phyloP scores from a whole-genome alignment of 306 rosid species.

The Dicorynia guianensis region DNA sequence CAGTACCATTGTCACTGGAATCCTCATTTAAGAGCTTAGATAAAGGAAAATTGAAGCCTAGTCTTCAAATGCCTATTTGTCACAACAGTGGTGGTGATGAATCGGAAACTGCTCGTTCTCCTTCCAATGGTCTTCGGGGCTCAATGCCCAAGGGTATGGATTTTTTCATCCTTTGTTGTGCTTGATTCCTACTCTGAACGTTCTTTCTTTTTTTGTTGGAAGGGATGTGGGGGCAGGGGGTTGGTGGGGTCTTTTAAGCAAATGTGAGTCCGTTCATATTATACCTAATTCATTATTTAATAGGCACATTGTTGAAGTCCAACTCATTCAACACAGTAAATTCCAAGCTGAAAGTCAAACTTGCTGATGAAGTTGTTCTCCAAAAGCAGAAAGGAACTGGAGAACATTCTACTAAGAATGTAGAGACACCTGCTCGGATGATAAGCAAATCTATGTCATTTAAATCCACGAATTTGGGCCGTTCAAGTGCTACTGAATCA shows the following conservation, averaged over 20 bases:
- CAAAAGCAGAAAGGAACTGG: constrained; percentile 65
- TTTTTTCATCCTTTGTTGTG: constrained; percentile 25
- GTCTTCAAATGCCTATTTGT: constrained; percentile 52
- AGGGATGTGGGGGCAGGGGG: too few species aligned
- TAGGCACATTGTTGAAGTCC: constrained; percentile 78
- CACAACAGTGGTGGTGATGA: constrained; percentile 46
- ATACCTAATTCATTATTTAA: not conserved
- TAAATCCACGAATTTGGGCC: constrained; percentile 60
- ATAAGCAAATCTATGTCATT: constrained; percentile 75
- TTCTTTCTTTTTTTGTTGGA: not conserved
- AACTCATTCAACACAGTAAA: constrained; percentile 65
- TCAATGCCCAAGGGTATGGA: constrained; percentile 59
- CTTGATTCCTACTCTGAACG: constrained; percentile 9
- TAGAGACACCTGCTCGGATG: constrained; percentile 59
- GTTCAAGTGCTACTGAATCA: constrained; percentile 59
- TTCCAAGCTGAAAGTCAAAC: constrained; percentile 75
- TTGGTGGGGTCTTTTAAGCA: not conserved
- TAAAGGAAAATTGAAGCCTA: constrained; percentile 61
- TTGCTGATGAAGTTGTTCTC: constrained; percentile 68
- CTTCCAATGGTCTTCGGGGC: constrained; percentile 52
- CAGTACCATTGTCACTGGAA: constrained; percentile 62
- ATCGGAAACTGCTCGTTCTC: constrained; percentile 53
- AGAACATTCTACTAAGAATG: constrained; percentile 62
- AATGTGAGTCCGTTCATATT: not conserved
- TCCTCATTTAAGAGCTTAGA: constrained; percentile 71